A percentile compares a stretch with the other conserved stretches of the same genome.
Evolutionary conservation across 2,329 filamentous ascomycete genomes (phyloP).

Genomic region (Akanthomyces uredinophilus): DNA sequence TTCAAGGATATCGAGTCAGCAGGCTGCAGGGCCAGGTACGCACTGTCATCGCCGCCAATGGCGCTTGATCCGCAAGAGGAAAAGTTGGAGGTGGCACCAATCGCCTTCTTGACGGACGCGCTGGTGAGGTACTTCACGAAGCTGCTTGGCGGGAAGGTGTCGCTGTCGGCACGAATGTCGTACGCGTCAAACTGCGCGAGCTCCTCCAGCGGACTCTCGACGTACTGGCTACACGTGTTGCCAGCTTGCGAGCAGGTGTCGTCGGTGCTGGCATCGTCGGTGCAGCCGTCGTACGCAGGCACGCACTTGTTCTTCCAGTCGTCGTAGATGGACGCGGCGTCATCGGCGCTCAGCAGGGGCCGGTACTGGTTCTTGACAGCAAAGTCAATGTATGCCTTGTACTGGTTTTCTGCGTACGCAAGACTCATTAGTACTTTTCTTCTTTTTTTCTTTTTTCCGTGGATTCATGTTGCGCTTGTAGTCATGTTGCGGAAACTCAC

Average conservation of each 20-base stretch:
- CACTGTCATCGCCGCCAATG: constrained; percentile 7
- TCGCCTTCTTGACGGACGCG: constrained; percentile 33
- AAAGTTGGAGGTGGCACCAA: constrained; percentile 33
- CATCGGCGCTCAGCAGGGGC: constrained; percentile 20
- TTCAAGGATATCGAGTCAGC: not conserved
- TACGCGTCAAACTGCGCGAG: constrained; percentile 38
- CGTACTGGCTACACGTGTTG: constrained; percentile 23
- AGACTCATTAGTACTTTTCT: constrained; percentile 14
- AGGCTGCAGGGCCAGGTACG: not conserved
- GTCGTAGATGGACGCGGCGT: constrained; percentile 13
- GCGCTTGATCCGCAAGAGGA: not conserved
- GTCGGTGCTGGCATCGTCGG: constrained; percentile 22
- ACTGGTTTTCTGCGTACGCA: constrained; percentile 19
- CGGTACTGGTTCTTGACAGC: constrained; percentile 40
- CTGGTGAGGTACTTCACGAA: constrained; percentile 38
- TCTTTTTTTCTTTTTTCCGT: not conserved
- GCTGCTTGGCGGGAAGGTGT: constrained; percentile 33
- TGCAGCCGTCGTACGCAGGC: constrained; percentile 20
- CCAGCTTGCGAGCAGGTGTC: constrained; percentile 25
- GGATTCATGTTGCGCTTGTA: no score
- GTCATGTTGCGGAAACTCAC: not conserved
- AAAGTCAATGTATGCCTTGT: constrained; percentile 39
- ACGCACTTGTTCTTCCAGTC: constrained; percentile 22
- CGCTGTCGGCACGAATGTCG: constrained; percentile 38
- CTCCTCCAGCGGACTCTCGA: constrained; percentile 17